Conservation (phyloP, 2,329 filamentous ascomycete genomes). For the Cladophialophora yegresii region DNA sequence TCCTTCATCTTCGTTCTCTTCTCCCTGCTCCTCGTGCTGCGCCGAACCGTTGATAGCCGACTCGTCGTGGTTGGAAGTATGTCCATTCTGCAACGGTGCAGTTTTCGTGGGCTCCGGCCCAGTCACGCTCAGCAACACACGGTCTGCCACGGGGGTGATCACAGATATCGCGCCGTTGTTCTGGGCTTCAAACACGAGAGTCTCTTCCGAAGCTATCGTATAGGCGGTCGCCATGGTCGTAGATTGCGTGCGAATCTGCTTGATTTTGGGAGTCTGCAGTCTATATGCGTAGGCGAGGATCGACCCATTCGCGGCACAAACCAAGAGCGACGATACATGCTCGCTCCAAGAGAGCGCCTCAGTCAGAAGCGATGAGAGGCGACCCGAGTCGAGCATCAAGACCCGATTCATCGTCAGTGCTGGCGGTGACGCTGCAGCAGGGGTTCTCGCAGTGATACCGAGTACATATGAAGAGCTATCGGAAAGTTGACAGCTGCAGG, state of each 20-base stretch:
- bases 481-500: background rate
- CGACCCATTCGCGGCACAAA: slow-evolving; percentile 36
- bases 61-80: slow-evolving; percentile 4
- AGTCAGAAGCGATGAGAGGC: slow-evolving; percentile 32
- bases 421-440: background rate
- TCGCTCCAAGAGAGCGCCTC: slow-evolving; percentile 36
- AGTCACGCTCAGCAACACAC: slow-evolving; percentile 36
- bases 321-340: slow-evolving; percentile 36
- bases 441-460: background rate
- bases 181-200: slow-evolving; percentile 37
- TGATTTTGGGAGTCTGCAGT: slow-evolving; percentile 32
- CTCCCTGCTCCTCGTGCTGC: background rate
- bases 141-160: slow-evolving; percentile 34
- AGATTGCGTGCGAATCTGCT: slow-evolving; percentile 36
- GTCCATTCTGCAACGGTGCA: slow-evolving; percentile 4
- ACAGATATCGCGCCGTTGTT: slow-evolving; percentile 34
- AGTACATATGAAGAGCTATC: background rate
- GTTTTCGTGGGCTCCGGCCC: slow-evolving; percentile 29
- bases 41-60: background rate
- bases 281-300: slow-evolving; percentile 36
- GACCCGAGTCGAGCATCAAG: slow-evolving; percentile 34
- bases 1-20: slow-evolving; percentile 13
- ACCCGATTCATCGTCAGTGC: slow-evolving; percentile 32
- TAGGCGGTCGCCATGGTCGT: slow-evolving; percentile 37
- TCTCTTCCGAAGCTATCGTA: slow-evolving; percentile 35